Evolutionary conservation across 371 early-diverging fungal species (phyloP).

Genomic region (Parasitella parasitica): DNA sequence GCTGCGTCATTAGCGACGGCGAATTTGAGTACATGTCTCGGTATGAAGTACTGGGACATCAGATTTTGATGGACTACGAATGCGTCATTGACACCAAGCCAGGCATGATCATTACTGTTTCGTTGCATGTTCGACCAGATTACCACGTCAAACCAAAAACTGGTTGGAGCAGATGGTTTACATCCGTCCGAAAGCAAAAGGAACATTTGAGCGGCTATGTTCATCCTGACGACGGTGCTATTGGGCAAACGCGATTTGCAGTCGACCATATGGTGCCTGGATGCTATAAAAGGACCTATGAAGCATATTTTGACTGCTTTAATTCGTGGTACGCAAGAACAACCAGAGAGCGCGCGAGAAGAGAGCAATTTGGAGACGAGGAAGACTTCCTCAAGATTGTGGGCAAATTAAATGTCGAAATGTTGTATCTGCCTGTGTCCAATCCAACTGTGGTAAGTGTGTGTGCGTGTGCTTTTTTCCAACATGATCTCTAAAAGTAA

Average conservation of each 20-base stretch:
- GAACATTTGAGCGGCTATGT: constrained; percentile 43
- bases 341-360: constrained; percentile 22
- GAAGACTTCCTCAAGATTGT: constrained; percentile 42
- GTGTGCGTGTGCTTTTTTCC: no score
- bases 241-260: constrained; percentile 46
- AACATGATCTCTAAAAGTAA: background rate
- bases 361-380: constrained; percentile 37
- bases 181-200: constrained; percentile 33
- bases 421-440: constrained; percentile 41
- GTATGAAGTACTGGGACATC: constrained; percentile 31
- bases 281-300: constrained; percentile 38
- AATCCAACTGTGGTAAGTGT: constrained; percentile 29
- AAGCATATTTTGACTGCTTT: constrained; percentile 42
- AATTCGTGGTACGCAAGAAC: constrained; percentile 44
- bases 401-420: constrained; percentile 37
- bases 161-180: constrained; percentile 29
- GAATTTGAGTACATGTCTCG: constrained; percentile 40
- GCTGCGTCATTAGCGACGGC: constrained; percentile 40
- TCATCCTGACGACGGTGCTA: constrained; percentile 45
- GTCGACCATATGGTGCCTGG: constrained; percentile 43
- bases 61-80: constrained; percentile 45
- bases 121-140: constrained; percentile 49
- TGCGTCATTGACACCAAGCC: constrained; percentile 42
- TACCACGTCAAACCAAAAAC: constrained; percentile 41
- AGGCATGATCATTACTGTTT: constrained; percentile 44